Evolutionary conservation across 1,284 basidiomycete species (phyloP).

Genomic region (Apiotrichum gracile): DNA sequence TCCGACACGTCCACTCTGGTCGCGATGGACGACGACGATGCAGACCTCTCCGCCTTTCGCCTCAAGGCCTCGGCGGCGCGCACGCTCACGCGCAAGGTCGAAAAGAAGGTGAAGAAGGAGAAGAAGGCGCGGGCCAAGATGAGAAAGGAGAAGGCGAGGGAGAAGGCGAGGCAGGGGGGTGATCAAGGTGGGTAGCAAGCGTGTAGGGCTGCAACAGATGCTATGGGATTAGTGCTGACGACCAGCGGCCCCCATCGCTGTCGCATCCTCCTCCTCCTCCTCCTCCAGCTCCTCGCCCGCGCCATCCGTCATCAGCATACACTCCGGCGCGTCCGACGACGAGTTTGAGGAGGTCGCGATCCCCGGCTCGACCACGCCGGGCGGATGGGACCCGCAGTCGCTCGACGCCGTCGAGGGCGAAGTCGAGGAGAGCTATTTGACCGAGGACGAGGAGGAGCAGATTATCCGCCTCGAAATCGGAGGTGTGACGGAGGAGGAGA

Average conservation of each 20-base stretch:
- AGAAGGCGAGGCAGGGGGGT: not conserved
- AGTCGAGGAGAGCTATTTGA: constrained; percentile 15
- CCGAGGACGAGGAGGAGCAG: constrained; percentile 22
- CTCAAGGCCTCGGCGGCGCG: not conserved
- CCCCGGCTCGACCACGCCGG: constrained; percentile 14
- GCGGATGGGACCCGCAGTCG: not conserved
- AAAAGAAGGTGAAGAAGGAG: not conserved
- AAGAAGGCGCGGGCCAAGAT: no score
- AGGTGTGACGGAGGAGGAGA: constrained; percentile 39
- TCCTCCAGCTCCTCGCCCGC: not conserved
- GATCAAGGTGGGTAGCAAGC: not conserved
- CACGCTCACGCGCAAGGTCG: not conserved
- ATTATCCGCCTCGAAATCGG: constrained; percentile 40
- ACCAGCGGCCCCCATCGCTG: constrained; percentile 10
- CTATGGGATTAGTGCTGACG: not conserved
- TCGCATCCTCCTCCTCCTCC: not conserved
- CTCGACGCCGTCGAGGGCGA: constrained; percentile 2
- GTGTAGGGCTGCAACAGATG: constrained; percentile 1
- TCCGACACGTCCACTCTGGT: not conserved
- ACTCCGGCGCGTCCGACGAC: constrained; percentile 31
- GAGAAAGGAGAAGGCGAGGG: not conserved
- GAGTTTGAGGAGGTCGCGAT: constrained; percentile 45
- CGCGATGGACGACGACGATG: not conserved
- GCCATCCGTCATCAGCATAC: constrained; percentile 10
- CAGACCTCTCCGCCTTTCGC: not conserved